Conservation (phyloP, 177 flowering plant species). For the Vitis hybrid region DNA sequence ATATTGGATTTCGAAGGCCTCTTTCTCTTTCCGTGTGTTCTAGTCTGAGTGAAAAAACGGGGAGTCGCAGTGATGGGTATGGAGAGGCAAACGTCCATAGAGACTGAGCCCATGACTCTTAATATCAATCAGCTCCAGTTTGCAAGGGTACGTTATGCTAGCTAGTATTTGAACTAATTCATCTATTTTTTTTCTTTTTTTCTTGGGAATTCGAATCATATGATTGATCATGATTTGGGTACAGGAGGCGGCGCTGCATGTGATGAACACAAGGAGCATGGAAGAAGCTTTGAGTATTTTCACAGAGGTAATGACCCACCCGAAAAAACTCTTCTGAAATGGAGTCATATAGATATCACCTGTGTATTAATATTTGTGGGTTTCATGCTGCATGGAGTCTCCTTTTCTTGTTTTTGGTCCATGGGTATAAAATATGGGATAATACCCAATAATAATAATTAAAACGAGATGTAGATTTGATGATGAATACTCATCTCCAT, state of each 20-base stretch:
- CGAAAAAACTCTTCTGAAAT: too few species aligned
- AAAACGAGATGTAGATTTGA: too few species aligned
- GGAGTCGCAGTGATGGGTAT: conserved; percentile 6
- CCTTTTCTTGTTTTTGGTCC: too few species aligned
- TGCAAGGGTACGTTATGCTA: conserved; percentile 34
- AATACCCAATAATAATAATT: too few species aligned
- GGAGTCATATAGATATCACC: too few species aligned
- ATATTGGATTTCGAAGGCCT: too few species aligned
- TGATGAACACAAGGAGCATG: conserved; percentile 30
- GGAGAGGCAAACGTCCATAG: conserved; percentile 39
- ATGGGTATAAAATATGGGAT: too few species aligned
- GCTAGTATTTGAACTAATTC: not conserved
- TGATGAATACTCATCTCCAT: too few species aligned
- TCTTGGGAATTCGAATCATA: not conserved
- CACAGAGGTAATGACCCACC: conserved; percentile 23
- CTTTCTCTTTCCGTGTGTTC: too few species aligned
- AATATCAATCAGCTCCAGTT: conserved; percentile 26
- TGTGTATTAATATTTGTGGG: too few species aligned
- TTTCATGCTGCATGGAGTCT: too few species aligned
- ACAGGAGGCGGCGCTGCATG: conserved; percentile 41
- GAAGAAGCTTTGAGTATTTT: conserved; percentile 44
- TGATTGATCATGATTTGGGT: not conserved
- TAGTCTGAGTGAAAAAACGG: conserved; percentile 9
- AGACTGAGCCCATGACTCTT: conserved; percentile 45
- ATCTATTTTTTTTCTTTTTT: not conserved